These are phyloP conservation scores for Aureobasidium sp. DNA, from an alignment of 2,329 filamentous ascomycete species.

Conservation along the genomic window DNA sequence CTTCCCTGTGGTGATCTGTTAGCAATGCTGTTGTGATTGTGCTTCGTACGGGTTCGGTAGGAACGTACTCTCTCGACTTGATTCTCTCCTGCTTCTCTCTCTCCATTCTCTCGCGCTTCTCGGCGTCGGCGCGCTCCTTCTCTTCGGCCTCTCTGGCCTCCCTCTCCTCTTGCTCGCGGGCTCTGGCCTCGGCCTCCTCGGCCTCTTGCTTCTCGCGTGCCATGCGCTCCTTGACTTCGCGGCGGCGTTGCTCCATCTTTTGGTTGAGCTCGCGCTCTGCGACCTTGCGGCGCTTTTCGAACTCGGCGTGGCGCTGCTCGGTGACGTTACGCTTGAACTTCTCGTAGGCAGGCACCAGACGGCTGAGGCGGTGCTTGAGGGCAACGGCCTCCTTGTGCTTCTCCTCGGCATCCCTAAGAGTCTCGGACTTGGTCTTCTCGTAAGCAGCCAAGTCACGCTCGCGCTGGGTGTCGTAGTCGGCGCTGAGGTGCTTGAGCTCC, in stretches of 20 bases:
- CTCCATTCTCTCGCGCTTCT: slow-evolving; percentile 64
- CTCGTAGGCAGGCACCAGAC: slow-evolving; percentile 80
- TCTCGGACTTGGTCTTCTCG: slow-evolving; percentile 70
- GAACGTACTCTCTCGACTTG: slow-evolving; percentile 51
- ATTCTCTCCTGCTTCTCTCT: slow-evolving; percentile 61
- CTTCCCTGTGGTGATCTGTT: slow-evolving; percentile 42
- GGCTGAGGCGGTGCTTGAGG: slow-evolving; percentile 83
- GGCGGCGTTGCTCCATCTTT: slow-evolving; percentile 80
- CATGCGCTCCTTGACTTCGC: slow-evolving; percentile 78
- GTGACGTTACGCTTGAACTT: slow-evolving; percentile 74
- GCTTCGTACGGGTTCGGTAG: slow-evolving; percentile 17
- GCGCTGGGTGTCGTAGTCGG: slow-evolving; percentile 79
- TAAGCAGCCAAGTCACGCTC: slow-evolving; percentile 72
- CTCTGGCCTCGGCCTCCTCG: slow-evolving; percentile 73
- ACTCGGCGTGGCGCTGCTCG: slow-evolving; percentile 85
- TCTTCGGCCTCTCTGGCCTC: slow-evolving; percentile 77
- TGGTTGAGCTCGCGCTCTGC: slow-evolving; percentile 90
- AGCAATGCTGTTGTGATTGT: slow-evolving; percentile 21
- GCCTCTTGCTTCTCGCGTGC: slow-evolving; percentile 75
- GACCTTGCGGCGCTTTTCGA: slow-evolving; percentile 85
- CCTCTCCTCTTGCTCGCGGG: slow-evolving; percentile 80
- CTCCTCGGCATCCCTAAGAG: slow-evolving; percentile 68
- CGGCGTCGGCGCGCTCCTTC: slow-evolving; percentile 70
- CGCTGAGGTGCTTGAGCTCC: slow-evolving; percentile 82
- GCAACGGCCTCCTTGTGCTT: slow-evolving; percentile 91